Evolutionary conservation across 345 rosid species (phyloP), one percentile per base, ranked within the genome.

Genomic region (Lepidium africanum): DNA sequence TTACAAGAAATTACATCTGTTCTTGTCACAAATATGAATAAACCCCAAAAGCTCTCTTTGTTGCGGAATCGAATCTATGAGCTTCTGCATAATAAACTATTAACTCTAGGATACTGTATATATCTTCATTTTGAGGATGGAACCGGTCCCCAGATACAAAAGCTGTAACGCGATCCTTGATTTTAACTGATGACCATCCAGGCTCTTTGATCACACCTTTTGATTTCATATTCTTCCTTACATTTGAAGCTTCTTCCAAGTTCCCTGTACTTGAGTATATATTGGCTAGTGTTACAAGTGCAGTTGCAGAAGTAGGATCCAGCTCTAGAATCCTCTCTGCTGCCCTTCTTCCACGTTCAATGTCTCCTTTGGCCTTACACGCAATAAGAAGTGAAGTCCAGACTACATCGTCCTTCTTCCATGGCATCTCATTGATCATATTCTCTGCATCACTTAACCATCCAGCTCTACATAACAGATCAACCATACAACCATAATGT

Each of bases 401-500:
- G 53, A 90, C 91, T 9, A 90, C 94, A 69, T 88, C 88, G 46
- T 90, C 92, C 59, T 38, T 77, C 69, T 84, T 80, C 63, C 75
- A 81, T 41, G 94, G 92, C 91, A 87, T 88, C 69, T 42, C 81
- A 63, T 79, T 59, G 52, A 88, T 90, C 87, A 90, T 80, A 64
- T 77, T 63, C 75, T 90, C 94, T 55, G 97, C 96, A 32, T 90
- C 96, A 36, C 60, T 77, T 66, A 93, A 75, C 63, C 79, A 72
- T 23, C 96, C 96, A 55, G 92, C 87, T 65, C 85, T 78, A 67
- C 97, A 88, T 27, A 93, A 81, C 55, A 93, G 90, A 85, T 93
- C 96, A 63, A 90, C 84, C 86, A 90, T 87, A 70, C 97, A 90
- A 25, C 97, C 98, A 35, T 85, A 87, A 61, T 93, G 98, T 77